Percentiles rank a stretch among this genome's conserved stretches.
Conservation (phyloP, 2,329 filamentous ascomycete genomes). For the Fusarium bactridioides region DNA sequence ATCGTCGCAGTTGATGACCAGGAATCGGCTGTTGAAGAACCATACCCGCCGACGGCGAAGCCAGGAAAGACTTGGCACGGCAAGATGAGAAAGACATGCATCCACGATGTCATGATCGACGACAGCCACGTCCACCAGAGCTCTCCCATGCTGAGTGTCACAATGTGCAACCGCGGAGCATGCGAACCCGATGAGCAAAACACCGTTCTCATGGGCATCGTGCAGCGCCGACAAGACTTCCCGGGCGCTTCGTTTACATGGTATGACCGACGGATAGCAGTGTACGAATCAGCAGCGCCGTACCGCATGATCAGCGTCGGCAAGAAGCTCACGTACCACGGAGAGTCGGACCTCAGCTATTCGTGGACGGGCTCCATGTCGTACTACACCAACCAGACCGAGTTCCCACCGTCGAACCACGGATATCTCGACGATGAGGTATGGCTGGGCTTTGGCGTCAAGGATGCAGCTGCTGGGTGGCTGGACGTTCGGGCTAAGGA, state of each 20-base stretch:
- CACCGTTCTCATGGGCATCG: slow-evolving; percentile 32
- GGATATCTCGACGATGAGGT: slow-evolving; percentile 35
- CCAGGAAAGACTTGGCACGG: slow-evolving; percentile 25
- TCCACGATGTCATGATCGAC: slow-evolving; percentile 30
- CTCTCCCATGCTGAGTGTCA: slow-evolving; percentile 32
- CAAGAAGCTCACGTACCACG: slow-evolving; percentile 35
- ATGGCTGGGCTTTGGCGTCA: slow-evolving; percentile 36
- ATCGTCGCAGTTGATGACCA: background rate
- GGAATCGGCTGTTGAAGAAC: slow-evolving; percentile 21
- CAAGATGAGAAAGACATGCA: slow-evolving; percentile 8
- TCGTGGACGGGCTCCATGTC: slow-evolving; percentile 34
- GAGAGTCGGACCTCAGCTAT: slow-evolving; percentile 26
- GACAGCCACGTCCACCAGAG: slow-evolving; percentile 32
- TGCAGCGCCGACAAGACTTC: slow-evolving; percentile 30
- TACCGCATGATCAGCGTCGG: slow-evolving; percentile 37
- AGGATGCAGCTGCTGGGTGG: slow-evolving; percentile 33
- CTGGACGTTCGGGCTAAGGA: slow-evolving; percentile 32
- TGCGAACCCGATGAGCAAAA: slow-evolving; percentile 26
- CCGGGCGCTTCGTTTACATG: slow-evolving; percentile 8
- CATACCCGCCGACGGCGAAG: slow-evolving; percentile 9
- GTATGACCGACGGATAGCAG: slow-evolving; percentile 33
- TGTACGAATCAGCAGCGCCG: slow-evolving; percentile 25
- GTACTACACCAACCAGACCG: slow-evolving; percentile 23
- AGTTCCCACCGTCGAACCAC: slow-evolving; percentile 20
- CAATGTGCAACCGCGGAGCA: slow-evolving; percentile 29